Conservation (phyloP, 2,329 filamentous ascomycete genomes). For the Helotiales sp. region DNA sequence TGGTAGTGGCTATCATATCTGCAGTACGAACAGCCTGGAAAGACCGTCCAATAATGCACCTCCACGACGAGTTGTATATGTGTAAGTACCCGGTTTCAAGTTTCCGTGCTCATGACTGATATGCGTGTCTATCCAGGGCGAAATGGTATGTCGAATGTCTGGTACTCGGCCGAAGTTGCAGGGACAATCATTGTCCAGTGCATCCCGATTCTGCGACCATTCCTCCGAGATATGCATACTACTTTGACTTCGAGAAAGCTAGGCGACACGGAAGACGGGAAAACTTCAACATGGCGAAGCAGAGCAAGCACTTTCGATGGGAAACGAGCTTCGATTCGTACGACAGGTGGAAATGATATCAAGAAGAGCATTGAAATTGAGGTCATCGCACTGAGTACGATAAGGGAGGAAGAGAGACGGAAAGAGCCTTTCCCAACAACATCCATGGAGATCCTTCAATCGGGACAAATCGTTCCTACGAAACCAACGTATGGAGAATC, state of each 20-base stretch:
- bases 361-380: too few relatives aligned
- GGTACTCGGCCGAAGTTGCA: conserved; percentile 51
- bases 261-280: too few relatives aligned
- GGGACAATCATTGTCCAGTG: conserved; percentile 57
- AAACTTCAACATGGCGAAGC: too few relatives aligned
- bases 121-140: conserved; percentile 33
- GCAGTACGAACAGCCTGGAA: conserved; percentile 51
- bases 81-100: conserved; percentile 27
- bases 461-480: too few relatives aligned
- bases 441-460: too few relatives aligned
- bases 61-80: conserved; percentile 47
- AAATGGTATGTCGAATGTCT: conserved; percentile 45
- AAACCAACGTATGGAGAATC: too few relatives aligned
- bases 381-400: too few relatives aligned
- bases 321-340: neutral
- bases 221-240: conserved; percentile 44
- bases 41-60: conserved; percentile 42
- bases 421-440: too few relatives aligned
- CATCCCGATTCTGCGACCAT: conserved; percentile 50
- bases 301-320: too few relatives aligned
- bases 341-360: neutral
- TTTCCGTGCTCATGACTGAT: neutral
- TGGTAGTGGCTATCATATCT: conserved; percentile 49
- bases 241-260: conserved; percentile 36
- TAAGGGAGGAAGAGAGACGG: too few relatives aligned